Evolutionary conservation across 768 basidiomycete species (phyloP).

Genomic region (Agaricus subrufescens): DNA sequence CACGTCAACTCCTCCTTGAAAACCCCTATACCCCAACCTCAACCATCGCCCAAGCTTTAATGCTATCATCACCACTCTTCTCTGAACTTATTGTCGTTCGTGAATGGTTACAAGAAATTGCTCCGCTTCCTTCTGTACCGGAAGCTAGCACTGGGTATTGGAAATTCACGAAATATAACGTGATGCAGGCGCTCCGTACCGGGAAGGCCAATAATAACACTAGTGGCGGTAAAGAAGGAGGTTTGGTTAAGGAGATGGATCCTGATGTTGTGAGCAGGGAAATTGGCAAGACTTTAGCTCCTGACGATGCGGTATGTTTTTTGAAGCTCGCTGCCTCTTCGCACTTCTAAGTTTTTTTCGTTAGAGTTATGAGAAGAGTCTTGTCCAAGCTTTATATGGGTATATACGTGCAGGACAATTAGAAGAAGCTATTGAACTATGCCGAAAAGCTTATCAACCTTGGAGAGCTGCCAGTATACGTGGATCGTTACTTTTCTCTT

Average conservation of each 20-base stretch:
- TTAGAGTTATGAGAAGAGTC: constrained; percentile 76
- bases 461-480: constrained; percentile 91
- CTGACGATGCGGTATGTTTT: constrained; percentile 69
- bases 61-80: constrained; percentile 63
- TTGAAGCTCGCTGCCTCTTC: no score
- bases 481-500: constrained; percentile 75
- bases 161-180: constrained; percentile 73
- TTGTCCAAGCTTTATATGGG: constrained; percentile 74
- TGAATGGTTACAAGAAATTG: constrained; percentile 86
- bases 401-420: constrained; percentile 82
- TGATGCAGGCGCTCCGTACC: constrained; percentile 60
- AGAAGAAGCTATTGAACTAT: constrained; percentile 80
- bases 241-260: constrained; percentile 64
- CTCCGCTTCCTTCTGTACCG: constrained; percentile 52
- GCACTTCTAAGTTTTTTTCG: neutral
- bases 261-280: constrained; percentile 70
- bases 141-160: constrained; percentile 81
- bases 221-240: no score
- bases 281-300: constrained; percentile 56
- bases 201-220: constrained; percentile 22
- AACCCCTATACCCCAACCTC: constrained; percentile 84
- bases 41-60: constrained; percentile 68
- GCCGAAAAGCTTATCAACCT: constrained; percentile 77
- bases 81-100: constrained; percentile 75
- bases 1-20: constrained; percentile 51